Evolutionary conservation across 2,329 filamentous ascomycete species (phyloP), one percentile per base, ranked within the genome.

Genomic region (Aspergillus aculeatinus): DNA sequence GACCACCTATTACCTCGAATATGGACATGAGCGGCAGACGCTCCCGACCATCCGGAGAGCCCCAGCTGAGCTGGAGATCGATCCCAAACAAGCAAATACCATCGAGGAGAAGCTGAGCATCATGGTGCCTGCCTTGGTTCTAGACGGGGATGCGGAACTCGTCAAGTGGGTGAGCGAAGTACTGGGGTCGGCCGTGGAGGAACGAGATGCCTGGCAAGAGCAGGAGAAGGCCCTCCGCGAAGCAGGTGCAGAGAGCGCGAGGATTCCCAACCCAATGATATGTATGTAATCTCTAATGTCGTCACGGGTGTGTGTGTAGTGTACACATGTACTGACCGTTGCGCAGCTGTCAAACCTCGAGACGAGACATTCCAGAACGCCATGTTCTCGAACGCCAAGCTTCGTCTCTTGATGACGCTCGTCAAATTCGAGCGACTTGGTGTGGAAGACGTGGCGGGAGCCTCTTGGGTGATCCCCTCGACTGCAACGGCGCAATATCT

Each of bases 311-410:
- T 9, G 16, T 35, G 39, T 16, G 9, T 19, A 44, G 5, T n/a
- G 16, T 31, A 12, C 16, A 16, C 10, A 31, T 31, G 5, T 39
- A 19, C 25, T 63, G 55, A 60, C 53, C 5, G 12, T 25, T n/a
- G 5, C 44, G 33, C 68, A 89, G 85, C 77, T 58, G 77, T 92
- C 56, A 83, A 82, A 54, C 82, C 89, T 0, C 86, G 89, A 59
- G 86, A 84, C 48, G 85, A 90, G 50, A 82, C 85, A 52, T 86
- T 87, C 47, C 87, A 87, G 54, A 83, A 83, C 23, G 89, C 91
- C 27, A 87, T 96, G 77, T 96, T 96, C 80, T 96, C 92, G 72
- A 96, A 98, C 74, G 88, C 90, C 10, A 89, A 94, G 69, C 83
- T 98, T 2, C 89, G 93, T 35, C 86, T 98, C 1, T 83, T 99